Base-by-base conservation (phyloP, 208 protist genomes). In the Leishmania aethiopica region DNA sequence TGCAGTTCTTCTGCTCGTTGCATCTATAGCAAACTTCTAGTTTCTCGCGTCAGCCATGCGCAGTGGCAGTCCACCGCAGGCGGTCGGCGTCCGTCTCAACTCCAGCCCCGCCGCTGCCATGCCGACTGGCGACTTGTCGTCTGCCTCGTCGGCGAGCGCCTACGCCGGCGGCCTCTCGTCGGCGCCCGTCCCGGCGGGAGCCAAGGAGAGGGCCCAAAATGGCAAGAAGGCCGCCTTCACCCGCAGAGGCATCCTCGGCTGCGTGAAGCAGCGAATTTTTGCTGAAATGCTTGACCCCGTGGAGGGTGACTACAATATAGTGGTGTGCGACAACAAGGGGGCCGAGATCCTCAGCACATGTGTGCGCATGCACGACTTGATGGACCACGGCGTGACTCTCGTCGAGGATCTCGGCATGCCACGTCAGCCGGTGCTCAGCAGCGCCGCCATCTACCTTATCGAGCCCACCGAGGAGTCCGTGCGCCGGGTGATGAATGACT, bases 341-440 rank as follows among this genome's bases (percentile, higher is more conserved):
- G 88, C 91, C 19, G 81, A 91, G 49, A 82, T 95, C 55, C 83
- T 97, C 37, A 95, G 89, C 78, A 87, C 75, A 28, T 93, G 85
- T 69, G 60, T 94, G 57, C 90, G 91, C 78, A 92, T 97, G 86
- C 85, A 94, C 78, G 92, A 97, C 62, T 79, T 97, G 60, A 93
- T 95, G 91, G 88, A 89, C 60, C 91, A 95, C 77, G 91, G 90
- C 72, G 86, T 96, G 17, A 91, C 90, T 28, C 85, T 96, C n/a
- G 87, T 97, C 2, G 94, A 97, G 87, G 90, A 96, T 73, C 81
- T 97, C 37, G 55, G 78, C 32, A 86, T 89, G 53, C 77, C 76
- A 22, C 87, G 92, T 10, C 91, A 97, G 83, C 91, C 94, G 3
- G 86, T 97, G 11, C 88, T 94, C 57, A 88, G 67, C 74, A 93